Percentiles rank a stretch among this genome's conserved stretches.
phyloP scores from a whole-genome alignment of 768 basidiomycete genomes.

The Boletus reticulatus region DNA sequence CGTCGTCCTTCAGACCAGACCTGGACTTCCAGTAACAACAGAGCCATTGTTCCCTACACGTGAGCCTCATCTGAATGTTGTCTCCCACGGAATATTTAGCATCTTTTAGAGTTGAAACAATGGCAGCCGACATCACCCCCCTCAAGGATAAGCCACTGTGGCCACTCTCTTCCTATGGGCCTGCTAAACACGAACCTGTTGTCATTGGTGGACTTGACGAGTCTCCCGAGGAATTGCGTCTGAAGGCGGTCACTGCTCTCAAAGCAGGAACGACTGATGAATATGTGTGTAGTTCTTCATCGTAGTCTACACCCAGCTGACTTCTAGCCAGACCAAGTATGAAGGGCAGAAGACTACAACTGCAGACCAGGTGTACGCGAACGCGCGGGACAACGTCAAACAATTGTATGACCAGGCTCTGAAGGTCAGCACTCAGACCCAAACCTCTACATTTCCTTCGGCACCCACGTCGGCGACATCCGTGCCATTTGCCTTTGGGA shows the following conservation, averaged over 20 bases:
- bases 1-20: slow-evolving; percentile 34
- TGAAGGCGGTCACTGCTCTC: slow-evolving; percentile 57
- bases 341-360: slow-evolving; percentile 54
- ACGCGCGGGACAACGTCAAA: slow-evolving; percentile 46
- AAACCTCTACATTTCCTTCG: slow-evolving; percentile 8
- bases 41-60: slow-evolving; percentile 37
- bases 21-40: slow-evolving; percentile 37
- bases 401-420: slow-evolving; percentile 54
- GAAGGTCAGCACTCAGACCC: slow-evolving; percentile 36
- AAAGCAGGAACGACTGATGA: slow-evolving; percentile 53
- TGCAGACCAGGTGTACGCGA: slow-evolving; percentile 50
- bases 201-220: slow-evolving; percentile 67
- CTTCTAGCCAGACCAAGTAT: slow-evolving; percentile 45
- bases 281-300: slow-evolving; percentile 55
- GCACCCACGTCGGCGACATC: slow-evolving; percentile 25
- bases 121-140: slow-evolving; percentile 61
- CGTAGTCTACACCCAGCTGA: background rate
- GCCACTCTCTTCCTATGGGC: slow-evolving; percentile 77
- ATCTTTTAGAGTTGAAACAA: slow-evolving; percentile 51
- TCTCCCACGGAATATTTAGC: background rate
- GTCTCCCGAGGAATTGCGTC: slow-evolving; percentile 75
- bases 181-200: slow-evolving; percentile 70
- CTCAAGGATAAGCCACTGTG: slow-evolving; percentile 69
- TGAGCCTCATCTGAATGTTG: slow-evolving; percentile 17
- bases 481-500: slow-evolving; percentile 40